A percentile compares a stretch with the other conserved stretches of the same genome.
These are phyloP conservation scores for Orobanche coerulescens DNA, from an alignment of 257 asterid genomes.

Conservation along the genomic window DNA sequence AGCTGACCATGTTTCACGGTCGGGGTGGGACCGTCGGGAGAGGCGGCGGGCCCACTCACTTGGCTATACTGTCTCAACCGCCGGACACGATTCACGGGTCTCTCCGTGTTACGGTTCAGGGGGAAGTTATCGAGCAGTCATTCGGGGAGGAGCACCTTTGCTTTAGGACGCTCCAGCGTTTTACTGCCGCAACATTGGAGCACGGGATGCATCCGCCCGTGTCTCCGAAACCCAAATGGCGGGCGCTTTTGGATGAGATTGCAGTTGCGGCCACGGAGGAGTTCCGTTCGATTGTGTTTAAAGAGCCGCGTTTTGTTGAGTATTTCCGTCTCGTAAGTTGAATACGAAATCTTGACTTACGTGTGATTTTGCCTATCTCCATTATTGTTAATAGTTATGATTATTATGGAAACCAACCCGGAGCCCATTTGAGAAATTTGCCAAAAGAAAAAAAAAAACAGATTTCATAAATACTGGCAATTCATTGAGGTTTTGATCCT, in stretches of 20 bases:
- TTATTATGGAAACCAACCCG: too few relatives aligned
- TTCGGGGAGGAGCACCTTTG: conserved; percentile 64
- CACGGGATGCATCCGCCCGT: conserved; percentile 64
- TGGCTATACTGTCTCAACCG: conserved; percentile 65
- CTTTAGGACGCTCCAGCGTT: conserved; percentile 58
- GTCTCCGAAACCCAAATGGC: conserved; percentile 60
- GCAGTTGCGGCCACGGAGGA: conserved; percentile 47
- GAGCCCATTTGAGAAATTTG: neutral
- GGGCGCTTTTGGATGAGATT: conserved; percentile 50
- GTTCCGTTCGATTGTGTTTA: conserved; percentile 52
- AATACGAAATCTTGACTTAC: neutral
- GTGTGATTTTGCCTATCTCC: neutral
- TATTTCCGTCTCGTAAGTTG: conserved; percentile 62
- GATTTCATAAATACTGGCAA: neutral
- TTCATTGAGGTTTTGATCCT: neutral
- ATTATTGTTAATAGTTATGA: neutral
- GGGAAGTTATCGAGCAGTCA: conserved; percentile 63
- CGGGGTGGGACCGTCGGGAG: conserved; percentile 69
- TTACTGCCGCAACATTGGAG: conserved; percentile 62
- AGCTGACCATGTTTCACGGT: conserved; percentile 64
- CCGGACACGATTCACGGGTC: conserved; percentile 58
- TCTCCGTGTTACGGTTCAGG: conserved; percentile 63
- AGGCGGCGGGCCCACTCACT: conserved; percentile 71
- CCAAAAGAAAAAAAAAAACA: neutral
- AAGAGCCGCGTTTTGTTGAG: conserved; percentile 66